Evolutionary conservation across 257 asterid species (phyloP), one percentile per base, ranked within the genome.

Genomic region (Haberlea rhodopensis): DNA sequence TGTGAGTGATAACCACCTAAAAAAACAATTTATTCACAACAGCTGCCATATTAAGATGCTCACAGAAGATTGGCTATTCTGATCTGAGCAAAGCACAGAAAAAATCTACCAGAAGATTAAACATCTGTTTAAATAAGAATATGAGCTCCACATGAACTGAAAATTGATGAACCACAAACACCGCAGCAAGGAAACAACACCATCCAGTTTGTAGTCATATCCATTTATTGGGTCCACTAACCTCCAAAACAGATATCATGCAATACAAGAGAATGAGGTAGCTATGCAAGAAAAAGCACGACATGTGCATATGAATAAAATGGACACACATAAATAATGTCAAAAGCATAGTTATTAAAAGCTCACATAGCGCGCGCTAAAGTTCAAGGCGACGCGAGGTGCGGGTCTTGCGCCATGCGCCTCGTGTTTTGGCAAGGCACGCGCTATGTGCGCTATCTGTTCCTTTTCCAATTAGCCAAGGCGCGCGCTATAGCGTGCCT

Each of bases 141-240:
- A 53, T 13, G 60, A 69, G 48, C n/a, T 51, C 8, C 5, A 51
- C 62, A 37, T 37, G 3, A 51, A 32, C 59, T 46, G 65, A 57
- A 53, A 23, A 24, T 27, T 25, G 49, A 43, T 40, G 40, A 63
- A 52, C 18, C 23, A 49, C 54, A 37, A 72, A 58, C 24, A 37
- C 3, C 19, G 8, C 8, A 34, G 25, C 31, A 19, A n/a, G 65
- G 59, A 1, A 62, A 55, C 15, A 43, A 49, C 13, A 54, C 29
- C 61, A 13, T 22, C 58, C 22, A 43, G n/a, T 16, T 40, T 29
- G 53, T 23, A 49, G 19, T n/a, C 21, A 46, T 22, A 10, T 52
- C 29, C 68, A 45, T 6, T 27, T 11, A 56, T 23, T 20, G 43
- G 43, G 45, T 54, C 45, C 5, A 48, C 46, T 18, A 64, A 43